These are phyloP conservation scores for Penicillium sp. DNA, from an alignment of 2,329 filamentous ascomycete species.

Conservation along the genomic window DNA sequence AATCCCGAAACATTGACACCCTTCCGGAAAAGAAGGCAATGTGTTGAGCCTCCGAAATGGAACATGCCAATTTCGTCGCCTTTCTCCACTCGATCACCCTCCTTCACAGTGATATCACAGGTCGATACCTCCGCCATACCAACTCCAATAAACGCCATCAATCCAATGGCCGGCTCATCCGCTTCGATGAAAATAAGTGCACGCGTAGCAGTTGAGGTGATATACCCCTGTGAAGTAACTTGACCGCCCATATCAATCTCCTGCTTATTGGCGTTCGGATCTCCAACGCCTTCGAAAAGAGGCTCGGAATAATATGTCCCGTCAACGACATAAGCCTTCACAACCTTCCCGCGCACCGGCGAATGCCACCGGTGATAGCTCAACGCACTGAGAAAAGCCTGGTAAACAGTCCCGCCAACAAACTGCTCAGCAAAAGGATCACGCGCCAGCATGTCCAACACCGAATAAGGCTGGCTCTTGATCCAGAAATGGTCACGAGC, in stretches of 20 bases:
- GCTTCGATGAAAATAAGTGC: conserved; percentile 68
- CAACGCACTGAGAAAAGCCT: conserved; percentile 64
- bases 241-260: conserved; percentile 30
- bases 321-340: conserved; percentile 55
- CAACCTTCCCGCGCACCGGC: conserved; percentile 61
- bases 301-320: conserved; percentile 68
- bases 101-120: conserved; percentile 65
- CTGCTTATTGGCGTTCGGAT: conserved; percentile 24
- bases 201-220: conserved; percentile 64
- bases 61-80: conserved; percentile 74
- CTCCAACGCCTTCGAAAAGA: conserved; percentile 48
- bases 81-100: conserved; percentile 63
- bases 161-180: conserved; percentile 61
- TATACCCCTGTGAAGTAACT: conserved; percentile 58
- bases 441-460: conserved; percentile 60
- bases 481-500: conserved; percentile 63
- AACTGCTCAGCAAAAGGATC: conserved; percentile 54
- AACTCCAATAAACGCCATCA: conserved; percentile 67
- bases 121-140: conserved; percentile 75
- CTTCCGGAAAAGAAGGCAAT: conserved; percentile 61
- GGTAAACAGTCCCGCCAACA: conserved; percentile 63
- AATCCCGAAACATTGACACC: conserved; percentile 30
- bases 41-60: conserved; percentile 70
- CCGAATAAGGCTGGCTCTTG: conserved; percentile 65
- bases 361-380: conserved; percentile 71